A percentile compares a stretch with the other conserved stretches of the same genome.
Evolutionary conservation across 495 filamentous ascomycete genomes (phyloP).

Genomic region (Neurospora cerealis): DNA sequence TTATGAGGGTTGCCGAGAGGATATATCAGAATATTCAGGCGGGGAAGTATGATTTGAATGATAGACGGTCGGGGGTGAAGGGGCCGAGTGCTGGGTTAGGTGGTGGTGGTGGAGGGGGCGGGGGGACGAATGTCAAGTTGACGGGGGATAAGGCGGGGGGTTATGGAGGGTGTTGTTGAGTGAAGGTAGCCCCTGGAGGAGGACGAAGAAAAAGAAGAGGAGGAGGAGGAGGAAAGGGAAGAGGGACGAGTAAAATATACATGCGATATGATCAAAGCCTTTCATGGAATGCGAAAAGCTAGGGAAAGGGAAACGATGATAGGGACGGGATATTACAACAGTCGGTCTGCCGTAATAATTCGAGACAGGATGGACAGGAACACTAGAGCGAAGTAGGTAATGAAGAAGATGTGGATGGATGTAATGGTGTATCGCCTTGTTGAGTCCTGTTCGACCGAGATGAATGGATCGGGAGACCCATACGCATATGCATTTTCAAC

Average conservation of each 20-base stretch:
- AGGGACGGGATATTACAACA: not conserved
- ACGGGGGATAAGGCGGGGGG: conserved; percentile 23
- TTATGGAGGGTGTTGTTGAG: conserved; percentile 16
- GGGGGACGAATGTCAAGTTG: conserved; percentile 38
- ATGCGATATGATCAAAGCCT: not conserved
- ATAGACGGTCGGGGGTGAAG: conserved; percentile 89
- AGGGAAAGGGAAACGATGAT: not conserved
- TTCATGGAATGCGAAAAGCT: not conserved
- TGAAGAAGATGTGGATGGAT: not conserved
- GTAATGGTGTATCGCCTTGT: not conserved
- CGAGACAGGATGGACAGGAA: not conserved
- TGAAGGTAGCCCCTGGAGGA: not conserved
- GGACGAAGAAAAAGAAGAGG: not conserved
- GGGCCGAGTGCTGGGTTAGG: conserved; percentile 21
- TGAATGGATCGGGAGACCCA: not conserved
- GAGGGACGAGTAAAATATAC: not conserved
- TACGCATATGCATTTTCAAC: not conserved
- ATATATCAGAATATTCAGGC: conserved; percentile 94
- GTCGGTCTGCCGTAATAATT: not conserved
- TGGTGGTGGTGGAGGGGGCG: conserved; percentile 27
- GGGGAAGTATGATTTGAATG: conserved; percentile 88
- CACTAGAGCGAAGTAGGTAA: not conserved
- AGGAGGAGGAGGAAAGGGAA: not conserved
- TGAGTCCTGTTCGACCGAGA: not conserved
- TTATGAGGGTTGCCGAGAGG: conserved; percentile 82